Evolutionary conservation across 208 protist genomes (phyloP), one percentile per base, ranked within the genome.

Genomic region (Giardia muris): DNA sequence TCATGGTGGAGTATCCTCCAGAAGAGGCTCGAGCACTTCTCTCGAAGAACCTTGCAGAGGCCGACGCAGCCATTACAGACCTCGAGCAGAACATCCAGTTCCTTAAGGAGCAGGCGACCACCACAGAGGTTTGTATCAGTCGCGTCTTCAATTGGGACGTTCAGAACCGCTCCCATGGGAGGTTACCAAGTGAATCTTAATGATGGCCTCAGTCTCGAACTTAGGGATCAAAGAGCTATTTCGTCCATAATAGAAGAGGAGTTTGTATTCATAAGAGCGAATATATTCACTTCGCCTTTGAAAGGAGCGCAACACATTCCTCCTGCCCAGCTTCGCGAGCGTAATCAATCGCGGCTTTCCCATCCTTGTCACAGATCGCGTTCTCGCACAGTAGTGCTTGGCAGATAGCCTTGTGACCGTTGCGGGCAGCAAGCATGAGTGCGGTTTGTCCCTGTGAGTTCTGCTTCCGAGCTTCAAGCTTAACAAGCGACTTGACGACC

Each of bases 1-100:
- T 44, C 10, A 98, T 98, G 96, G 96, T 98, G 43, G 97, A 98
- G 95, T 98, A 98, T 94, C 96, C 96, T 19, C 96, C 97, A 92
- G 97, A 98, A 2, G 97, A 98, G 94, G 97, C 97, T 0, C 94
- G 94, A 46, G 93, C 95, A 47, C 94, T 98, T 92, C 95, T 98
- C 47, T 93, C 95, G 91, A 96, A 96, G 76, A 98, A 98, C 92
- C 89, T 96, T 48, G 93, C 90, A 39, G 95, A 95, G 67, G 96
- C 96, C 39, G 95, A 95, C 46, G 94, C 94, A 92, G 97, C 96
- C 92, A 90, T 98, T 47, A 92, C 92, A 19, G 95, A 94, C n/a
- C 96, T 96, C 30, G 96, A 97, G 93, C 95, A 97, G 94, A 97
- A 98, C 92, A 93, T 98, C n/a, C 95, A 96, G 67, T 98, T 96